These are phyloP conservation scores for Xylaria digitata DNA, from an alignment of 2,329 filamentous ascomycete genomes.

Conservation along the genomic window DNA sequence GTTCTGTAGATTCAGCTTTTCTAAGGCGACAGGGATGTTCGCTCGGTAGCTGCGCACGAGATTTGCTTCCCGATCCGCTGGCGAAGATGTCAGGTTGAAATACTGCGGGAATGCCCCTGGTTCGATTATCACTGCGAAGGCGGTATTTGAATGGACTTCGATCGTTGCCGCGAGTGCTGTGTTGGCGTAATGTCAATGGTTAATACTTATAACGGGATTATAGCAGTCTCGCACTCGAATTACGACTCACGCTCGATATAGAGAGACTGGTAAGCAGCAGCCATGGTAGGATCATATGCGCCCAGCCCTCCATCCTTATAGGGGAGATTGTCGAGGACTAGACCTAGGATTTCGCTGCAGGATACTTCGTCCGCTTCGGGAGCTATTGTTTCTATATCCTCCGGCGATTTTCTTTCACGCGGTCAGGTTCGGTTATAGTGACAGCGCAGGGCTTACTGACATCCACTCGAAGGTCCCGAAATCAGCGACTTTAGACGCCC, in stretches of 20 bases:
- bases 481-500: conserved; percentile 15
- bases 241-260: no score
- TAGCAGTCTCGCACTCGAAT: background rate
- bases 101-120: conserved; percentile 20
- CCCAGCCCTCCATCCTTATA: conserved; percentile 14
- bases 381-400: conserved; percentile 2
- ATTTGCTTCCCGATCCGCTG: background rate
- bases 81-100: conserved; percentile 1
- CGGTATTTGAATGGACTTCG: conserved; percentile 7
- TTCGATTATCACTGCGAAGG: conserved; percentile 21
- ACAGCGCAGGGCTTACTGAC: conserved; percentile 1
- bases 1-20: background rate
- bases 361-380: conserved; percentile 19
- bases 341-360: conserved; percentile 22
- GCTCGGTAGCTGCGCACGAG: conserved; percentile 12
- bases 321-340: conserved; percentile 23
- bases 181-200: background rate
- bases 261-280: no score
- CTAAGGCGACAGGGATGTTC: conserved; percentile 15
- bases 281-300: conserved; percentile 14
- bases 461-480: conserved; percentile 19
- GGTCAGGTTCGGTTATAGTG: background rate
- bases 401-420: conserved; percentile 4
- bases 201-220: background rate
- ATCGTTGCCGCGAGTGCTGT: conserved; percentile 12